Evolutionary conservation across 768 basidiomycete species (phyloP), one percentile per base, ranked within the genome.

Genomic region (Favolaschia claudopus): DNA sequence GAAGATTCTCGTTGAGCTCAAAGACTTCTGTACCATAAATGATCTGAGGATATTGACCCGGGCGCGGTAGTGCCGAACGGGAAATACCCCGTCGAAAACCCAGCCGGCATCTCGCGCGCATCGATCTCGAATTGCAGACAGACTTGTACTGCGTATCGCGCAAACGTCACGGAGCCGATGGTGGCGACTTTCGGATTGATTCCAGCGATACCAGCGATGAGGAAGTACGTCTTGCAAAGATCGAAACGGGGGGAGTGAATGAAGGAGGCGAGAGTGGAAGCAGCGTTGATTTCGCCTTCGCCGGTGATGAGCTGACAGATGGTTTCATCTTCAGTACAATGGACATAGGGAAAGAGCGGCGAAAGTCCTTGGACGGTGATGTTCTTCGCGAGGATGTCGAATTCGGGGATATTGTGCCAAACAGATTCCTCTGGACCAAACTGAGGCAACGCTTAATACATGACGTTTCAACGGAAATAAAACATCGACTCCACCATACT

Each of bases 281-380:
- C 78, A 0, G 79, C 77, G 60, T 81, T 79, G 69, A 81, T 79
- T 62, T 79, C 78, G 24, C 48, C 70, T 53, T 76, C 74, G n/a
- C 73, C 76, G 9, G 72, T 72, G 19, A 69, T 72, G 20, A 77
- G 53, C 38, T 77, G 74, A 53, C 79, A 80, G 48, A 78, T 68
- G 14, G 63, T 52, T 7, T 71, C 72, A 19, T 66, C 56, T 22
- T 46, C 34, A 24, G 76, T 72, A 65, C 79, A 79, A 29, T 72
- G 72, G 10, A 73, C 67, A 31, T 74, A 43, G 2, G 78, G 78
- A 66, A 64, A 79, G 17, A 75, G 66, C 6, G 73, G 74, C 0
- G 76, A 78, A 7, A 77, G 58, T 17, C 78, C 78, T 2, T 73
- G 71, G 27, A 77, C 48, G 32, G 72, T 70, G 62, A 77, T 59